Evolutionary conservation across 2,329 filamentous ascomycete species (phyloP).

Genomic region (Cordyceps tenuipes): DNA sequence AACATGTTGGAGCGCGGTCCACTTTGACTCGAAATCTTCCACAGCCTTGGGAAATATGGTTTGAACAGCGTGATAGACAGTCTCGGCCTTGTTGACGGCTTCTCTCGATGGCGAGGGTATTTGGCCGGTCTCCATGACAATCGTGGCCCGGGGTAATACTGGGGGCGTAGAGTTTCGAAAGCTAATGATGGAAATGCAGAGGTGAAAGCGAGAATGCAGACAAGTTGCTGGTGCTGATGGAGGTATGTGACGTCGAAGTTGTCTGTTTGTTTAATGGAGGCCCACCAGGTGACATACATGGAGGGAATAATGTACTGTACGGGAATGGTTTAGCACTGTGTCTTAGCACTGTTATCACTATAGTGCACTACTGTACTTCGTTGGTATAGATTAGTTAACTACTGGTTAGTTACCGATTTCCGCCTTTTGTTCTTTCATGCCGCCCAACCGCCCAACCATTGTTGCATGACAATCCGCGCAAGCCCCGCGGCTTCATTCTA

Average conservation of each 20-base stretch:
- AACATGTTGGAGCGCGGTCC: constrained; percentile 4
- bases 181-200: neutral
- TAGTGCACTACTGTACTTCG: no score
- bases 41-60: constrained; percentile 2
- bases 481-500: no score
- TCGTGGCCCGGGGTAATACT: neutral
- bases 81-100: constrained; percentile 1
- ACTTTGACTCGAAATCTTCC: constrained; percentile 8
- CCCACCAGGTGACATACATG: no score
- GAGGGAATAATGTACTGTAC: no score
- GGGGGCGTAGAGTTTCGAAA: neutral
- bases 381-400: no score
- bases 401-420: no score
- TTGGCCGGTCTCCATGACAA: neutral
- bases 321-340: no score
- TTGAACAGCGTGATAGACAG: constrained; percentile 5
- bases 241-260: neutral
- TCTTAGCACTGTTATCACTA: no score
- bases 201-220: neutral
- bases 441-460: no score
- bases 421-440: no score
- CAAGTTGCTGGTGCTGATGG: neutral
- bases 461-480: no score
- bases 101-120: neutral
- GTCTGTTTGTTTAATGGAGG: neutral